These are phyloP conservation scores for Neurospora sp. DNA, from an alignment of 495 filamentous ascomycete genomes.

Conservation along the genomic window DNA sequence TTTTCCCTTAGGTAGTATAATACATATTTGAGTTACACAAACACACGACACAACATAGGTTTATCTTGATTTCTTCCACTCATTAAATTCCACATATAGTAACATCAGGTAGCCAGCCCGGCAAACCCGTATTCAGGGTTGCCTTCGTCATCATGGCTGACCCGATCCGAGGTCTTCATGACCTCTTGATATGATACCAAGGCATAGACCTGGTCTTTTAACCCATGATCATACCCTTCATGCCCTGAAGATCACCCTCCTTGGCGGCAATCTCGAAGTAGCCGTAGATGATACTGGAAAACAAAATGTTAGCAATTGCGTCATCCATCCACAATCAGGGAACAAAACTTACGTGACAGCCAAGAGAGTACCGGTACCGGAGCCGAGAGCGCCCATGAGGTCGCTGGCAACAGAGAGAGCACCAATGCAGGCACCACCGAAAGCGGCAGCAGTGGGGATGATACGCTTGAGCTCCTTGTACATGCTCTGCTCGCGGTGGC, in stretches of 20 bases:
- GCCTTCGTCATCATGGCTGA: neutral
- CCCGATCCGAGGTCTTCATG: neutral
- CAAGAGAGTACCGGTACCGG: slow-evolving; percentile 93
- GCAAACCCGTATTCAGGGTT: neutral
- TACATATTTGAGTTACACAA: neutral
- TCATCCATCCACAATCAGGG: neutral
- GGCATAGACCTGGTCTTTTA: slow-evolving; percentile 14
- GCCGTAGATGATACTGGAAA: slow-evolving; percentile 81
- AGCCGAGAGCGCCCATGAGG: slow-evolving; percentile 90
- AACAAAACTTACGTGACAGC: slow-evolving; percentile 83
- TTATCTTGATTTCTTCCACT: neutral
- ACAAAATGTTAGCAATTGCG: slow-evolving; percentile 13
- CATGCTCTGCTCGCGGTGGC: slow-evolving; percentile 99
- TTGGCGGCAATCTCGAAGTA: slow-evolving; percentile 99
- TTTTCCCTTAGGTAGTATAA: neutral
- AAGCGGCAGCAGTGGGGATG: slow-evolving; percentile 95
- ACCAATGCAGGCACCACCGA: slow-evolving; percentile 98
- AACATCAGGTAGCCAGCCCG: neutral
- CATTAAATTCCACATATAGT: neutral
- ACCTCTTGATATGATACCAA: too few relatives aligned
- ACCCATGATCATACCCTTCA: slow-evolving; percentile 79
- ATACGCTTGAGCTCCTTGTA: slow-evolving; percentile 99
- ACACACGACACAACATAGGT: neutral
- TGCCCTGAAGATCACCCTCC: slow-evolving; percentile 85
- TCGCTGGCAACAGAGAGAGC: slow-evolving; percentile 91